These are phyloP conservation scores for Fusarium anguioides DNA, from an alignment of 2,329 filamentous ascomycete genomes.

Conservation along the genomic window DNA sequence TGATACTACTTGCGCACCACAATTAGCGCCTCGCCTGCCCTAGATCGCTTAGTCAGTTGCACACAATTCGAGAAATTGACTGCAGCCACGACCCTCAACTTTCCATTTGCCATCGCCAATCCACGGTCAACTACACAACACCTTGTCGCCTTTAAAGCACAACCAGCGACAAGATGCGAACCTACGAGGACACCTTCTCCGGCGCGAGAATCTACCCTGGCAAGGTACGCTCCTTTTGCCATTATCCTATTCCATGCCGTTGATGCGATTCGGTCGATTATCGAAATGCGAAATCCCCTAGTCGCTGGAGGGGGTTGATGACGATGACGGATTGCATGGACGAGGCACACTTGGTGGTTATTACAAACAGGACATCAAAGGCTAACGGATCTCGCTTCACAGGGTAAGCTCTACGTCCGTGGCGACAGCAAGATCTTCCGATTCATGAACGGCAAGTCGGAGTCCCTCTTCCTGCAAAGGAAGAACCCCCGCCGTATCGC, in stretches of 20 bases:
- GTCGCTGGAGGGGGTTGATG: constrained; percentile 17
- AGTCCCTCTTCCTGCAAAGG: constrained; percentile 99
- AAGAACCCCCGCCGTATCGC: constrained; percentile 99
- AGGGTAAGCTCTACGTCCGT: constrained; percentile 99
- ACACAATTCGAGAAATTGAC: constrained; percentile 58
- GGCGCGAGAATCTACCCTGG: constrained; percentile 75
- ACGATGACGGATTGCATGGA: constrained; percentile 31
- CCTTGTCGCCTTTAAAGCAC: constrained; percentile 56
- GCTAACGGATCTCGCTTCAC: constrained; percentile 50
- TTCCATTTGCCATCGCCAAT: constrained; percentile 52
- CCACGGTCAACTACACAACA: constrained; percentile 55
- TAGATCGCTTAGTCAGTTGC: constrained; percentile 56
- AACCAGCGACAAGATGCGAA: constrained; percentile 68
- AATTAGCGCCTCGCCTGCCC: constrained; percentile 49
- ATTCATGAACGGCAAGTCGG: constrained; percentile 99
- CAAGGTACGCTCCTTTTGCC: constrained; percentile 63
- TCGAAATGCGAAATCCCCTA: constrained; percentile 32
- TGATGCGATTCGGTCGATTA: constrained; percentile 41
- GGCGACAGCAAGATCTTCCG: constrained; percentile 99
- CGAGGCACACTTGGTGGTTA: constrained; percentile 14
- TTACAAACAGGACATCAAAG: constrained; percentile 27
- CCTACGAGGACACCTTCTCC: constrained; percentile 75
- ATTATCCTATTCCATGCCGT: constrained; percentile 10
- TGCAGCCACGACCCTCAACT: constrained; percentile 49
- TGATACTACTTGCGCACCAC: constrained; percentile 39